Evolutionary conservation across 441 rosid genomes (phyloP).

Genomic region (Erysimum cheiri): DNA sequence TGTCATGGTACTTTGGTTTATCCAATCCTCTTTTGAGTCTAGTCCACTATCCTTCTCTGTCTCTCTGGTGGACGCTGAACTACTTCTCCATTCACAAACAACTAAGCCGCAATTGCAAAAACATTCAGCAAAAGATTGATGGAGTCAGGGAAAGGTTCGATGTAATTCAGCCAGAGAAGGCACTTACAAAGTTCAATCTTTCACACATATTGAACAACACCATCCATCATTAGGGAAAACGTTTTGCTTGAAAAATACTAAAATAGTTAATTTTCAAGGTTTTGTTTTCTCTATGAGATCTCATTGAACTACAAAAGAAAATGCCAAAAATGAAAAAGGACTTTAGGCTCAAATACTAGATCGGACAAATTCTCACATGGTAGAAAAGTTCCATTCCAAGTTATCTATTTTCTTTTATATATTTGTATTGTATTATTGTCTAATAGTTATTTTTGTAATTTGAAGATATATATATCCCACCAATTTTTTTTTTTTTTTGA

Average conservation of each 20-base stretch:
- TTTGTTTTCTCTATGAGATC: neutral
- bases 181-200: neutral
- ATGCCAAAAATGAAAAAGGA: too few species aligned
- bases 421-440: too few species aligned
- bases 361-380: too few species aligned
- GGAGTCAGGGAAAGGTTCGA: too few species aligned
- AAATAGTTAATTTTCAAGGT: too few species aligned
- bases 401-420: too few species aligned
- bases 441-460: too few species aligned
- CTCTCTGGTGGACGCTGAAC: constrained; percentile 92
- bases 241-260: neutral
- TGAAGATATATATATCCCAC: too few species aligned
- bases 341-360: too few species aligned
- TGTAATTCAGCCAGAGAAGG: neutral
- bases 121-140: constrained; percentile 1
- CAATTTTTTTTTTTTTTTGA: too few species aligned
- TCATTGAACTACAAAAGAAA: too few species aligned
- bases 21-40: constrained; percentile 75
- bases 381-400: too few species aligned
- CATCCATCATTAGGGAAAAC: neutral
- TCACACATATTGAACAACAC: neutral
- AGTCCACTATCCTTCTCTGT: constrained; percentile 77
- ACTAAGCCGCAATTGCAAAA: constrained; percentile 62
- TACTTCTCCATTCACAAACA: constrained; percentile 89
- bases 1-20: constrained; percentile 86